These are phyloP conservation scores for Podaxis sp. DNA, from an alignment of 768 basidiomycete genomes.

Conservation along the genomic window DNA sequence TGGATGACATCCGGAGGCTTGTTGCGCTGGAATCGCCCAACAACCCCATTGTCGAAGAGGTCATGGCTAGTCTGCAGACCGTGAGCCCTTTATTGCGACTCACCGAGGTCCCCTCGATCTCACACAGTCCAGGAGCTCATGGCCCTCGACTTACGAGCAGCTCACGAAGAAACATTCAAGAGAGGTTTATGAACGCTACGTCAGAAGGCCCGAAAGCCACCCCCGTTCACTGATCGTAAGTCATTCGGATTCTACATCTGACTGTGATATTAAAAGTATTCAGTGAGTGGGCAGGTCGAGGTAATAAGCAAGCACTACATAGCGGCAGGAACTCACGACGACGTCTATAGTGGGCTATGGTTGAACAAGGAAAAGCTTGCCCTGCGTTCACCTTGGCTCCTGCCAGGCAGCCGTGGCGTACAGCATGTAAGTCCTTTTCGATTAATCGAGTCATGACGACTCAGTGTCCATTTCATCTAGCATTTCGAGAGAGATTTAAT, in stretches of 20 bases:
- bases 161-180: slow-evolving; percentile 31
- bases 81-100: slow-evolving; percentile 21
- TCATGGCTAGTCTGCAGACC: slow-evolving; percentile 42
- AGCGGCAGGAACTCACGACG: slow-evolving; percentile 35
- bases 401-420: slow-evolving; percentile 31
- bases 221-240: slow-evolving; percentile 42
- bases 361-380: slow-evolving; percentile 39
- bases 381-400: slow-evolving; percentile 33
- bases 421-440: slow-evolving; percentile 27
- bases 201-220: slow-evolving; percentile 35
- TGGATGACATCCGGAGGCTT: slow-evolving; percentile 33
- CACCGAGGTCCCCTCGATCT: background rate
- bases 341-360: slow-evolving; percentile 42
- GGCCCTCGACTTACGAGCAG: slow-evolving; percentile 29
- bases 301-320: slow-evolving; percentile 27
- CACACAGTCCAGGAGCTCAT: slow-evolving; percentile 30
- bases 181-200: slow-evolving; percentile 39
- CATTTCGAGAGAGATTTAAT: slow-evolving; percentile 41
- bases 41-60: slow-evolving; percentile 31
- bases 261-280: background rate
- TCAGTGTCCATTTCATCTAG: slow-evolving; percentile 22
- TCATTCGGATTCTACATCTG: background rate
- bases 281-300: slow-evolving; percentile 42
- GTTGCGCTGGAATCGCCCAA: slow-evolving; percentile 27
- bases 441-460: background rate